Percentiles rank a stretch among this genome's conserved stretches.
Conservation (phyloP, 2,329 filamentous ascomycete genomes). For the Phoma sp. region DNA sequence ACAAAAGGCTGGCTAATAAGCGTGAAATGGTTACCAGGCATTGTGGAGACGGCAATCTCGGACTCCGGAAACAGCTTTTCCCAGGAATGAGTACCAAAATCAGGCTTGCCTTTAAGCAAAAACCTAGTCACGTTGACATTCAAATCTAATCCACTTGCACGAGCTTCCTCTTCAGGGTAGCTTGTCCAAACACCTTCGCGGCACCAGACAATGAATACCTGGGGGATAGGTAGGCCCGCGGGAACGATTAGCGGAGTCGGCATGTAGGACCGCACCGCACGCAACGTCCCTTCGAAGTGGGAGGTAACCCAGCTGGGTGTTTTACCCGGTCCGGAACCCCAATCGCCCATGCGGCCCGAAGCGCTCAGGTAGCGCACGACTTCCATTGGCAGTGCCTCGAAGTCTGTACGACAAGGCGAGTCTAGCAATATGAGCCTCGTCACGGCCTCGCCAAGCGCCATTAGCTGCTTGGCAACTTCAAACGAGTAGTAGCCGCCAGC, state of each 20-base stretch:
- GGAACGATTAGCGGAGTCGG: background rate
- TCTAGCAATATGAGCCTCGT: conserved; percentile 36
- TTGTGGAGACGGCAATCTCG: background rate
- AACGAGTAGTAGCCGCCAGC: conserved; percentile 37
- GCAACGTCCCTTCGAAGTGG: background rate
- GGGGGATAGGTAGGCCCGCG: background rate
- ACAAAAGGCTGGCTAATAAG: background rate
- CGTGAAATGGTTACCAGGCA: background rate
- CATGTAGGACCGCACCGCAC: background rate
- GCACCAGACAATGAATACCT: background rate
- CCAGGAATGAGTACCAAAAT: background rate
- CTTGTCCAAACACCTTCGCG: background rate
- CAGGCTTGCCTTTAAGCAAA: background rate
- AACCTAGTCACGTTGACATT: background rate
- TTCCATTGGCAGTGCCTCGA: conserved; percentile 67
- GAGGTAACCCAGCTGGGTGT: background rate
- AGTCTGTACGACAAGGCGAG: conserved; percentile 27
- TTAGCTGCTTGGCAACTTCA: conserved; percentile 30
- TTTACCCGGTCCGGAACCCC: background rate
- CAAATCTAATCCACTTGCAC: background rate
- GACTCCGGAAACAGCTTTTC: background rate
- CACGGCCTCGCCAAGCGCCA: conserved; percentile 27
- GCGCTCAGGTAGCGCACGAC: background rate
- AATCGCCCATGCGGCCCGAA: background rate
- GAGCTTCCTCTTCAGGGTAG: background rate